These are phyloP conservation scores for Ogataea naganishii DNA, from an alignment of 805 yeast genomes.

Conservation along the genomic window DNA sequence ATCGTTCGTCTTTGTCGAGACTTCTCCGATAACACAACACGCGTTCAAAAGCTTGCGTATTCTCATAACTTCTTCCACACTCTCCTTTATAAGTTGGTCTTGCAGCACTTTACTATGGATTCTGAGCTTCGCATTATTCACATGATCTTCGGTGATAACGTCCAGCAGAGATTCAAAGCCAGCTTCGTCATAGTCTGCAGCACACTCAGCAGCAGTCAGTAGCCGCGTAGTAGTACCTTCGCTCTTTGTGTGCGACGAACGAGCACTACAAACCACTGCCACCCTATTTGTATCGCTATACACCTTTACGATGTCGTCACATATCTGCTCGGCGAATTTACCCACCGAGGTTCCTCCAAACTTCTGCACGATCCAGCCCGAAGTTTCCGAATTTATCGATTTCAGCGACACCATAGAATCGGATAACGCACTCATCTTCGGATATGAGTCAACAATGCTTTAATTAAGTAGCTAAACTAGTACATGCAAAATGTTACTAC, in stretches of 20 bases:
- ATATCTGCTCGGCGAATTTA: constrained; percentile 80
- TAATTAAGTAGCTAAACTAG: no score
- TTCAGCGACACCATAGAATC: no score
- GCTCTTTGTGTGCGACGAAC: constrained; percentile 82
- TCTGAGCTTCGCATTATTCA: constrained; percentile 53
- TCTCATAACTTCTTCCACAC: constrained; percentile 56
- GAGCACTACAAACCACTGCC: constrained; percentile 93
- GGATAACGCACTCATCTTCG: no score
- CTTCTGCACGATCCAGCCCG: constrained; percentile 78
- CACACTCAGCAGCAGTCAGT: constrained; percentile 73
- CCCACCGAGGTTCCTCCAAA: constrained; percentile 98
- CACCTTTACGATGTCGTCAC: constrained; percentile 70
- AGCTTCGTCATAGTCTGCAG: constrained; percentile 37
- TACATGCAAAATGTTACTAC: no score
- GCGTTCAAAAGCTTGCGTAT: constrained; percentile 73
- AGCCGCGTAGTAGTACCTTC: constrained; percentile 94
- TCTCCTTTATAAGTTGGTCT: constrained; percentile 45
- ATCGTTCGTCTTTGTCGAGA: constrained; percentile 81
- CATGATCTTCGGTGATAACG: constrained; percentile 71
- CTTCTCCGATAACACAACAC: constrained; percentile 85
- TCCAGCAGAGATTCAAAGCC: constrained; percentile 47
- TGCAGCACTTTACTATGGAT: constrained; percentile 40
- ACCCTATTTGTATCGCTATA: constrained; percentile 56
- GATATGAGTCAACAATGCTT: no score
- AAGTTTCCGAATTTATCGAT: constrained; percentile 11